Evolutionary conservation across 495 filamentous ascomycete species (phyloP).

Genomic region (Hyaloscypha bicolor): DNA sequence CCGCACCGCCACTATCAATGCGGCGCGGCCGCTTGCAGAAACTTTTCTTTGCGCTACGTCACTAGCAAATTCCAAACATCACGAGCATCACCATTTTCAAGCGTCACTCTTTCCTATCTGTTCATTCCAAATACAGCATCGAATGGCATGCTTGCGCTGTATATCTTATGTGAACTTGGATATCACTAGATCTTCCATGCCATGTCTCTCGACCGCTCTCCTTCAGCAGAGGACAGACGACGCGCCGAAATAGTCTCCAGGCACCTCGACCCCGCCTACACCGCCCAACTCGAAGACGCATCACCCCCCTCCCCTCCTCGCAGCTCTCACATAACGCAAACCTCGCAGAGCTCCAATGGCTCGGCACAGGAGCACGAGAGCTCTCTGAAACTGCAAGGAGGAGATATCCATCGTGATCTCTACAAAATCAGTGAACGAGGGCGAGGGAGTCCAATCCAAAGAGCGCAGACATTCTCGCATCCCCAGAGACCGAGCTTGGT

Average conservation of each 20-base stretch:
- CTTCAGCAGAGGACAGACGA: conserved; percentile 17
- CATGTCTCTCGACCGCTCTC: not conserved
- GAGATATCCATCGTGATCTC: conserved; percentile 89
- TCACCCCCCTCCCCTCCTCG: conserved; percentile 11
- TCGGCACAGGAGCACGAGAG: conserved; percentile 51
- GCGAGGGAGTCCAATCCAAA: conserved; percentile 58
- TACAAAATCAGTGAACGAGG: conserved; percentile 86
- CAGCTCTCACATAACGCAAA: conserved; percentile 23
- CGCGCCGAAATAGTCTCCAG: conserved; percentile 41
- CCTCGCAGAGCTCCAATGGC: conserved; percentile 4
- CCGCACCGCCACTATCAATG: not conserved
- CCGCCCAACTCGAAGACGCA: conserved; percentile 39
- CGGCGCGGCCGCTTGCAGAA: not conserved
- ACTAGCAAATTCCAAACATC: not conserved
- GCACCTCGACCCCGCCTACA: conserved; percentile 45
- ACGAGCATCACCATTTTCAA: not conserved
- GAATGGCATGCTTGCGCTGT: not conserved
- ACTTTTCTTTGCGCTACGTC: not conserved
- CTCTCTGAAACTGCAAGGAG: conserved; percentile 81
- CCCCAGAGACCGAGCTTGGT: conserved; percentile 36
- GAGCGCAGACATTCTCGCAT: conserved; percentile 82
- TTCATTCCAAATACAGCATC: not conserved
- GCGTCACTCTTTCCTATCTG: not conserved
- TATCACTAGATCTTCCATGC: not conserved
- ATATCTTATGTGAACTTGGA: not conserved